Conservation (phyloP, 306 rosid genomes). For the Ochetophila trinervis region DNA sequence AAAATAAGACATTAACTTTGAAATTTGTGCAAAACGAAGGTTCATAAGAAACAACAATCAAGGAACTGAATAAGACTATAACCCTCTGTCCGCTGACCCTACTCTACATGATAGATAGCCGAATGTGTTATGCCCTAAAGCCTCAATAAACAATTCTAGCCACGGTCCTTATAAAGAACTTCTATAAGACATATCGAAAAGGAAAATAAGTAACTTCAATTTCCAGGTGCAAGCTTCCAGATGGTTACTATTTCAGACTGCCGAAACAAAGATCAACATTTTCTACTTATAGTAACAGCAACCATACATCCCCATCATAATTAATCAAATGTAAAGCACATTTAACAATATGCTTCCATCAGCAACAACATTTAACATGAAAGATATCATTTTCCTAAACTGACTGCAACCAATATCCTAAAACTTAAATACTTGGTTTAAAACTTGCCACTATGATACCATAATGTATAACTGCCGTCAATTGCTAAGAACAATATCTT, state of each 20-base stretch:
- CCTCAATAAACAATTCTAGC: too few relatives aligned
- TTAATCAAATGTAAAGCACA: constrained; percentile 2
- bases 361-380: neutral
- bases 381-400: too few relatives aligned
- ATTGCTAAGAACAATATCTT: constrained; percentile 2
- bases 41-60: neutral
- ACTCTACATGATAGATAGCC: too few relatives aligned
- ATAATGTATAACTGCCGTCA: constrained; percentile 1
- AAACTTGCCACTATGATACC: neutral
- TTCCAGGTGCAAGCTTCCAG: neutral
- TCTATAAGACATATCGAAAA: neutral
- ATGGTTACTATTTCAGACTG: neutral
- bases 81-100: too few relatives aligned
- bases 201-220: neutral
- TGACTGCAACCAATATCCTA: too few relatives aligned
- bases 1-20: constrained; percentile 33
- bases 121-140: too few relatives aligned
- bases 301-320: neutral
- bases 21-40: neutral
- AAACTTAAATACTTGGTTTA: neutral
- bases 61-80: neutral
- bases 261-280: neutral
- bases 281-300: neutral
- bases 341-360: neutral
- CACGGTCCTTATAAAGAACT: too few relatives aligned